Evolutionary conservation across 495 filamentous ascomycete genomes (phyloP).

Genomic region (Pseudomonodictys pantanalensis): DNA sequence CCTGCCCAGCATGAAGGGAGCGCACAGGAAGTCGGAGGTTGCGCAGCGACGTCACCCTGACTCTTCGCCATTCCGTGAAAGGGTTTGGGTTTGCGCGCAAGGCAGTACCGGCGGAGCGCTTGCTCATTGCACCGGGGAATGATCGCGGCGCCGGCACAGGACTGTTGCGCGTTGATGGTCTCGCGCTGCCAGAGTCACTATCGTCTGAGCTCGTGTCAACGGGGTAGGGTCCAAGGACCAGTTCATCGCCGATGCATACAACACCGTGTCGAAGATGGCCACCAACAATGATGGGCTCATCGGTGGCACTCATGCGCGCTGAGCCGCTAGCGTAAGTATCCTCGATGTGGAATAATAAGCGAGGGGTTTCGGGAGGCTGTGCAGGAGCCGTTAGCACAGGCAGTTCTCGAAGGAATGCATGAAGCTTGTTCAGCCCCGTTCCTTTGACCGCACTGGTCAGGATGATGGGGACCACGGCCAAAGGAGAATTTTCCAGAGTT

Average conservation of each 20-base stretch:
- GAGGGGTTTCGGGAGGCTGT: slow-evolving; percentile 10
- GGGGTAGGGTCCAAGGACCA: slow-evolving; percentile 76
- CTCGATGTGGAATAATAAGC: slow-evolving; percentile 75
- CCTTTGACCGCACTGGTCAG: slow-evolving; percentile 86
- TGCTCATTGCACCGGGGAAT: slow-evolving; percentile 40
- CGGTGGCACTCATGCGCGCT: slow-evolving; percentile 47
- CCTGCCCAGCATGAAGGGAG: slow-evolving; percentile 73
- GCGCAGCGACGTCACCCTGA: slow-evolving; percentile 79
- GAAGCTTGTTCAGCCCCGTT: slow-evolving; percentile 72
- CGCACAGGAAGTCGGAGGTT: slow-evolving; percentile 83
- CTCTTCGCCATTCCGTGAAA: slow-evolving; percentile 68
- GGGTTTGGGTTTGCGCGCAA: slow-evolving; percentile 8
- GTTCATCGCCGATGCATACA: slow-evolving; percentile 72
- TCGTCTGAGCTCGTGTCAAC: slow-evolving; percentile 40
- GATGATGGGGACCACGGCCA: slow-evolving; percentile 70
- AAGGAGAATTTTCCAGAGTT: slow-evolving; percentile 25
- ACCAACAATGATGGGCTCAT: slow-evolving; percentile 66
- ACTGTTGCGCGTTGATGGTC: slow-evolving; percentile 8
- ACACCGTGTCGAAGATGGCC: slow-evolving; percentile 78
- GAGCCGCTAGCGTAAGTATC: slow-evolving; percentile 62
- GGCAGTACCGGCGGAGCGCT: neutral
- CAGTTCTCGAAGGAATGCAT: slow-evolving; percentile 74
- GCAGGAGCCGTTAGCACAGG: slow-evolving; percentile 61
- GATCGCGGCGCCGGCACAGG: slow-evolving; percentile 36
- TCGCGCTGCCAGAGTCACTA: slow-evolving; percentile 35